phyloP scores from a whole-genome alignment of 306 rosid genomes.

The Fagus sylvatica region DNA sequence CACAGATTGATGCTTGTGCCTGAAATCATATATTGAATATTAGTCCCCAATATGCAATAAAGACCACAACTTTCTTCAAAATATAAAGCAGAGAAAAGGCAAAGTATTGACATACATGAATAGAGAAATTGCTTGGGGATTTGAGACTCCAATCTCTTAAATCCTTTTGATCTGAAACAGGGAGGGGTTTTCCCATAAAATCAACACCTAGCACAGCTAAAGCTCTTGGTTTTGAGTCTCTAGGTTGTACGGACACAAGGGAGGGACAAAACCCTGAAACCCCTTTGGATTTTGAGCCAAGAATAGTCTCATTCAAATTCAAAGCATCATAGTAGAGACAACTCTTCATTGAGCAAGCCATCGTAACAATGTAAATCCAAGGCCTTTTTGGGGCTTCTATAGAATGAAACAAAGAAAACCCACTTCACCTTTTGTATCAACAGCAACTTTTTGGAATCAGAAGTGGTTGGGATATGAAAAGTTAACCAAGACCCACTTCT shows the following conservation, averaged over 20 bases:
- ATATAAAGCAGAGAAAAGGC: neutral
- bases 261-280: slow-evolving; percentile 33
- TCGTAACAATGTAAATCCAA: neutral
- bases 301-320: slow-evolving; percentile 34
- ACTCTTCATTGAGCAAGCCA: no score
- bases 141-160: slow-evolving; percentile 29
- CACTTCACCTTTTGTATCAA: slow-evolving; percentile 11
- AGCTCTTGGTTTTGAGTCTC: slow-evolving; percentile 27
- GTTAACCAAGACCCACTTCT: neutral
- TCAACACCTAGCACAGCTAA: slow-evolving; percentile 32
- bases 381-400: neutral
- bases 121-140: slow-evolving; percentile 26
- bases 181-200: slow-evolving; percentile 43
- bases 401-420: slow-evolving; percentile 30
- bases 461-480: neutral
- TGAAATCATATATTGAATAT: slow-evolving; percentile 22
- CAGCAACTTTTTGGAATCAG: neutral
- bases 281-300: slow-evolving; percentile 34
- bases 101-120: slow-evolving; percentile 41
- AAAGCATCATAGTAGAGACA: slow-evolving; percentile 27
- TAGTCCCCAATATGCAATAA: neutral
- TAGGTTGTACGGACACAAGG: slow-evolving; percentile 5
- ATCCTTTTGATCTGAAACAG: slow-evolving; percentile 36
- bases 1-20: slow-evolving; percentile 60
- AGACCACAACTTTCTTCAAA: neutral